Evolutionary conservation across 345 rosid species (phyloP), one percentile per base, ranked within the genome.

Genomic region (Firmiana major): DNA sequence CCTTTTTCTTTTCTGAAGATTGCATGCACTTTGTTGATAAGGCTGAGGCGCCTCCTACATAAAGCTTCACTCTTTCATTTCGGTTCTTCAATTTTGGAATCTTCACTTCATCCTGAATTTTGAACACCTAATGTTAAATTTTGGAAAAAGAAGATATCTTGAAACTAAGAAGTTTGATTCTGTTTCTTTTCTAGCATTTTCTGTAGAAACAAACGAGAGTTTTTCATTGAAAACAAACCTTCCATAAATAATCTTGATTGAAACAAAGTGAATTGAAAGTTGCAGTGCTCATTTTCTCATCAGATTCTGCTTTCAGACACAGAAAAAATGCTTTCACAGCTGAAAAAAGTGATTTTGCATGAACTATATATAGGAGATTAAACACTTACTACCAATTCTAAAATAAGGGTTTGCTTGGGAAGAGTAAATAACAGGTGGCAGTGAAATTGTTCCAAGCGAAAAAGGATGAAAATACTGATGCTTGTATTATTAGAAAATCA

Each of bases 21-120:
- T 80, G 83, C 68, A 88, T 73, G 67, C 88, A 80, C 77, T 53
- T 80, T 2, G 85, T 78, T 13, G 90, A 81, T 51, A 87, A 80
- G 58, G 86, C 81, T 0, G 51, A 69, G 68, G 84, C 72, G 12
- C 85, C 85, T 79, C 87, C 87, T 43, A 81, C 71, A 72, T 16
- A 36, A 58, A 83, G 59, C 75, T 42, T 82, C 42, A 24, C 6
- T 49, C 48, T 75, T 22, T 76, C 79, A 58, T 36, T 70, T 73
- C 77, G 69, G 57, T 81, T 82, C 79, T 86, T 80, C 0, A 67
- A 45, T 31, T 71, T 78, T 26, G 69, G 42, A 68, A 67, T 53
- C 82, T 79, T 83, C 76, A 45, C 71, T 74, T 82, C 89, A 43
- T 81, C 86, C 81, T 79, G 58, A 12, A 38, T 48, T 21, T 1